A percentile compares a stretch with the other conserved stretches of the same genome.
Conservation (phyloP, 1,284 basidiomycete genomes). For the Pseudozyma thailandica region DNA sequence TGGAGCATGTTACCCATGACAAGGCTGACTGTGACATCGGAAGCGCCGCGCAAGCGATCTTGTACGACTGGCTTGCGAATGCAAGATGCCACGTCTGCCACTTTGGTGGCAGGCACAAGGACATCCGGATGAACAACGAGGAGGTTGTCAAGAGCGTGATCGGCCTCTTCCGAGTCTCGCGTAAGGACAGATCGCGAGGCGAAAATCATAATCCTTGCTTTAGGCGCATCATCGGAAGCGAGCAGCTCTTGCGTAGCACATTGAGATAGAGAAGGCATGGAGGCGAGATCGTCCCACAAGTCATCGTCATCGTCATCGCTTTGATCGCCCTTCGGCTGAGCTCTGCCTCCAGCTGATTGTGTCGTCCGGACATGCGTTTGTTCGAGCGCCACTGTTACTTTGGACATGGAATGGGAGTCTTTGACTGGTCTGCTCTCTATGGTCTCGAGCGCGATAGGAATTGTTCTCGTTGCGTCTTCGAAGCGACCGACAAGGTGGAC, state of each 20-base stretch:
- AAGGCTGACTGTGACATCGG: constrained; percentile 47
- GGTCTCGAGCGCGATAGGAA: constrained; percentile 8
- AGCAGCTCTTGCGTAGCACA: constrained; percentile 30
- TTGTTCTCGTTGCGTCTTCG: constrained; percentile 14
- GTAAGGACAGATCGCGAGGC: constrained; percentile 14
- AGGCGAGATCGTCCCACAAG: constrained; percentile 49
- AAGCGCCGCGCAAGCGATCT: constrained; percentile 49
- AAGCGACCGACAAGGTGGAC: constrained; percentile 57
- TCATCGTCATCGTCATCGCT: constrained; percentile 35
- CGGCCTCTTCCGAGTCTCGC: not conserved
- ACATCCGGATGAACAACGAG: constrained; percentile 64
- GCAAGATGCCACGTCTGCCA: constrained; percentile 60
- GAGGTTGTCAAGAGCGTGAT: constrained; percentile 51
- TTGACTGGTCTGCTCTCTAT: not conserved
- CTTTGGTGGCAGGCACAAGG: constrained; percentile 59
- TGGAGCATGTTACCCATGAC: constrained; percentile 65
- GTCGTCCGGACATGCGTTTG: no score
- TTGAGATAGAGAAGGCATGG: constrained; percentile 39
- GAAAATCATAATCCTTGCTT: constrained; percentile 30
- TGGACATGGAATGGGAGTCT: not conserved
- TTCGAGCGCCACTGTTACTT: no score
- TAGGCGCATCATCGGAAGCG: constrained; percentile 13
- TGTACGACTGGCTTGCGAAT: constrained; percentile 61
- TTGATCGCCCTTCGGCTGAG: not conserved
- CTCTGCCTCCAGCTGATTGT: not conserved